Base-by-base conservation (phyloP, 345 rosid species). In the Hypericum perforatum region DNA sequence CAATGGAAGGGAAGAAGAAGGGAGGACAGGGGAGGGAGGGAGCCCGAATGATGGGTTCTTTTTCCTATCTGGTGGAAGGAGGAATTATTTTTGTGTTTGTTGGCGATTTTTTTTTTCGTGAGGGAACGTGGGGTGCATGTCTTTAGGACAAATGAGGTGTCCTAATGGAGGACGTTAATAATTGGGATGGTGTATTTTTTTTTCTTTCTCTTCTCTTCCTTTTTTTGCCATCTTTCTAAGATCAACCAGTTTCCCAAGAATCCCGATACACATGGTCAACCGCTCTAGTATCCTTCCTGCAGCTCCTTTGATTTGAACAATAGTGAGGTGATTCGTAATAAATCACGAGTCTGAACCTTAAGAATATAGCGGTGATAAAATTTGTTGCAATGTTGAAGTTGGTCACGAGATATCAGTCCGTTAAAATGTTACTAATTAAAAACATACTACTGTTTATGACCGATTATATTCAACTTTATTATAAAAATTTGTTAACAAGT, bases 111-210 rank as follows among this genome's bases (percentile, higher is more conserved):
- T 9, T 16, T 57, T 47, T 48, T 41, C 16, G 53, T 47, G 63
- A 57, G 7, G 13, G 75, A 76, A 74, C 64, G 82, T 80, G 86
- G 71, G 82, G 78, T 74, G 80, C 76, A 74, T 71, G 80, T 72
- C 74, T 57, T 11, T 22, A 4, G 32, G 14, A 51, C 61, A 51
- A 39, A 44, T 41, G 70, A 61, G 61, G 32, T 64, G 64, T 49
- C 45, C 10, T n/a, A 15, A 54, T 32, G 13, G 37, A 38, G 40
- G 55, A 37, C 43, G 37, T 44, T 43, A 16, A 5, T 36, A 0
- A 6, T 16, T 7, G 14, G 54, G 58, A 0, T 48, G 16, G 15
- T 43, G 13, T 37, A 14, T 32, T 36, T 36, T 11, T n/a, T 49
- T 40, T 39, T 36, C 3, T 55, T 9, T n/a, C 11, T 0, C 13